A percentile compares a stretch with the other conserved stretches of the same genome.
phyloP scores from a whole-genome alignment of 352 stramenopile genomes.

The Globisporangium paroecandrum region DNA sequence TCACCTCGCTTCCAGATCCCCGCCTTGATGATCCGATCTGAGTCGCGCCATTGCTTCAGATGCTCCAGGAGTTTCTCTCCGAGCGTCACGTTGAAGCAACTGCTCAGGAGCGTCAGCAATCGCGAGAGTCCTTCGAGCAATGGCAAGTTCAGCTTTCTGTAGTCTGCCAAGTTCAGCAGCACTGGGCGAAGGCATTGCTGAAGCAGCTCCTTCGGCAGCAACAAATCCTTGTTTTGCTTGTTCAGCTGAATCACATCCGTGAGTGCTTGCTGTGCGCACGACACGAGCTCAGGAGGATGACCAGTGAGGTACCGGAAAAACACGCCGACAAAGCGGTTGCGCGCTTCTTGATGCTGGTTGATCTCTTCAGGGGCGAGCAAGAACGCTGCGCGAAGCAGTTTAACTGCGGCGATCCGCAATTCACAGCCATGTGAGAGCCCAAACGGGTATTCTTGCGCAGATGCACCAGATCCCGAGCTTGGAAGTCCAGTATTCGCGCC shows the following conservation, averaged over 20 bases:
- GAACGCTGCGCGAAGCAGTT: slow-evolving; percentile 85
- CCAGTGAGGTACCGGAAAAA: slow-evolving; percentile 91
- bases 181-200: slow-evolving; percentile 95
- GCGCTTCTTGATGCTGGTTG: slow-evolving; percentile 80
- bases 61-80: slow-evolving; percentile 97
- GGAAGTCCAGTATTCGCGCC: slow-evolving; percentile 8
- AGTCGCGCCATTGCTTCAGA: slow-evolving; percentile 92
- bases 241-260: slow-evolving; percentile 83
- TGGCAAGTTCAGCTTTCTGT: slow-evolving; percentile 95
- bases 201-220: slow-evolving; percentile 93
- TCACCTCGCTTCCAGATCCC: slow-evolving; percentile 93
- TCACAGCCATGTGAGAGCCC: slow-evolving; percentile 77
- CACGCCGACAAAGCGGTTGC: slow-evolving; percentile 83
- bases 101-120: slow-evolving; percentile 92
- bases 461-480: slow-evolving; percentile 36
- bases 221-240: slow-evolving; percentile 84
- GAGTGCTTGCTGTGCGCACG: slow-evolving; percentile 76
- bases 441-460: slow-evolving; percentile 85
- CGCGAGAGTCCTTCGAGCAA: slow-evolving; percentile 92
- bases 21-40: slow-evolving; percentile 88
- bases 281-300: slow-evolving; percentile 77
- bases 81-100: slow-evolving; percentile 97
- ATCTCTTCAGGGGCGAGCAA: slow-evolving; percentile 76
- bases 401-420: slow-evolving; percentile 84
- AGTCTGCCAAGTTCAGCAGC: slow-evolving; percentile 95